A percentile compares a stretch with the other conserved stretches of the same genome.
phyloP scores from a whole-genome alignment of 1,284 basidiomycete species.

The Trametes hirsuta region DNA sequence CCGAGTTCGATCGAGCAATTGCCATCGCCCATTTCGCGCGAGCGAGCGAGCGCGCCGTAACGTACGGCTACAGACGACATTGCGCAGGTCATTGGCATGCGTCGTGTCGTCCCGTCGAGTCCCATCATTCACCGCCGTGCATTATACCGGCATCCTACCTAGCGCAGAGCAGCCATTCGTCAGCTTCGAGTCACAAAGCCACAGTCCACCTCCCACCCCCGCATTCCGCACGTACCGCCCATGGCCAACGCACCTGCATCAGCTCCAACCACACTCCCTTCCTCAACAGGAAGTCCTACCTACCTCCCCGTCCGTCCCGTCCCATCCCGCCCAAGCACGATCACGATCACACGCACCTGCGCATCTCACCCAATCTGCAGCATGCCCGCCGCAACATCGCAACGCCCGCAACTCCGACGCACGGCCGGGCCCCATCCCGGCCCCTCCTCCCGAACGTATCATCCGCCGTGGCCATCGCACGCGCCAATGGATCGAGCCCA shows the following conservation, averaged over 20 bases:
- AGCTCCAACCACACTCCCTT: background rate
- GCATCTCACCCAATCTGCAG: too few species aligned
- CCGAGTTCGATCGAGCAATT: background rate
- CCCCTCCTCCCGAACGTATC: too few species aligned
- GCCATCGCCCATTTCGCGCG: background rate
- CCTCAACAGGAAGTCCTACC: conserved; percentile 1
- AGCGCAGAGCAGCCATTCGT: background rate
- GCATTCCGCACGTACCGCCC: background rate
- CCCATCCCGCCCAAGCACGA: background rate
- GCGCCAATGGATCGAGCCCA: too few species aligned
- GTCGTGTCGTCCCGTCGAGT: background rate
- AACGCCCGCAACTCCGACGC: too few species aligned
- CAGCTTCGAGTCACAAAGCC: background rate
- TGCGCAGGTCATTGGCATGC: background rate
- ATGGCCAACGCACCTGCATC: background rate
- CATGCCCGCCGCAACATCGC: too few species aligned
- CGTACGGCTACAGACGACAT: too few species aligned
- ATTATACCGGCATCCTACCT: background rate
- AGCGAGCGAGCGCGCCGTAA: background rate
- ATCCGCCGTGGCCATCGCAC: too few species aligned
- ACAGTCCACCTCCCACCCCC: background rate
- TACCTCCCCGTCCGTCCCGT: background rate
- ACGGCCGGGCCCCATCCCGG: too few species aligned
- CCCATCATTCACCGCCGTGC: background rate
- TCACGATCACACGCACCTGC: background rate